These are phyloP conservation scores for Phyllosticta capitalensis DNA, from an alignment of 2,329 filamentous ascomycete genomes.

Conservation along the genomic window DNA sequence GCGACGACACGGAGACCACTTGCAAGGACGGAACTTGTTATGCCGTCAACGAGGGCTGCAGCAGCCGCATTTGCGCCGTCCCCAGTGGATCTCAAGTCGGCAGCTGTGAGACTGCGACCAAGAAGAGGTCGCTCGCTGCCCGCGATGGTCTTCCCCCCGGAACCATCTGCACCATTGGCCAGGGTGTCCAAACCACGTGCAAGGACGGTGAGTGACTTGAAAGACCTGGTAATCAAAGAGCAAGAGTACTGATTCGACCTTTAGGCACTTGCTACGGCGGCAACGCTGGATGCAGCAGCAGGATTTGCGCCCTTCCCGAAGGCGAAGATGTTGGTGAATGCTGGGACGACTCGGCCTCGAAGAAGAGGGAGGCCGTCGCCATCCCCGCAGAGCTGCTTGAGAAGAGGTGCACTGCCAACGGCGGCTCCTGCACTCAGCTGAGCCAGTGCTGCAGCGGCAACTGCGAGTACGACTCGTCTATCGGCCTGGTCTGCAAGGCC, in stretches of 20 bases:
- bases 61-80: background rate
- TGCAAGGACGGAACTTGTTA: no score
- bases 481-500: conserved; percentile 5
- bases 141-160: no score
- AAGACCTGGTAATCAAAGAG: no score
- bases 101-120: background rate
- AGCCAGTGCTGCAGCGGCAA: conserved; percentile 5
- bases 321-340: background rate
- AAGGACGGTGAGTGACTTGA: no score
- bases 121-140: no score
- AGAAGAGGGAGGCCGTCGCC: background rate
- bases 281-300: background rate
- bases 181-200: no score
- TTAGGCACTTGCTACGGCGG: no score
- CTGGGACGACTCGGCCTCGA: background rate
- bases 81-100: background rate
- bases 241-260: no score
- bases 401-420: conserved; percentile 4
- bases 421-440: conserved; percentile 5
- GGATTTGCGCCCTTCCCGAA: background rate
- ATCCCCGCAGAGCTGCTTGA: no score
- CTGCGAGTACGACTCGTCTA: conserved; percentile 8
- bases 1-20: no score
- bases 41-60: background rate
- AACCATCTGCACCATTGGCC: no score